These are phyloP conservation scores for Cercis canadensis DNA, from an alignment of 306 rosid species.

Conservation along the genomic window DNA sequence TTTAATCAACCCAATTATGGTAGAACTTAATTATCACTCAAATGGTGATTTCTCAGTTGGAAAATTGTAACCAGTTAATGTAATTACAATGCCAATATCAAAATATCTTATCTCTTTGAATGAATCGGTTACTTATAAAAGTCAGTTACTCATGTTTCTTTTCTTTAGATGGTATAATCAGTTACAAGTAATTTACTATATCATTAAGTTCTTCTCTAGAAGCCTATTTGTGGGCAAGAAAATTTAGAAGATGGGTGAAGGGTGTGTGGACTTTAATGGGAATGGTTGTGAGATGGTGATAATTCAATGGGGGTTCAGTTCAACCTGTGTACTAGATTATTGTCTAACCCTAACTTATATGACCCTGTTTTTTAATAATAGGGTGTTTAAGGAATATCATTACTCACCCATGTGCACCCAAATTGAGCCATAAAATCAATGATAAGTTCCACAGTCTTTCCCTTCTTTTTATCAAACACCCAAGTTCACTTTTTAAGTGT, in stretches of 20 bases:
- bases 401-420: conserved; percentile 69
- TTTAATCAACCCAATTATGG: conserved; percentile 25
- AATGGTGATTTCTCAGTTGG: conserved; percentile 29
- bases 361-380: conserved; percentile 35
- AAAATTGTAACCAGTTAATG: conserved; percentile 29
- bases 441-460: conserved; percentile 61
- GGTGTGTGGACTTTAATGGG: neutral
- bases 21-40: conserved; percentile 4
- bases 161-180: neutral
- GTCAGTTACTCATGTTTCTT: neutral
- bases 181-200: conserved; percentile 17
- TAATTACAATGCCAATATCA: conserved; percentile 2
- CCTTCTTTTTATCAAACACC: conserved; percentile 45
- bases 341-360: conserved; percentile 29
- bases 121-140: conserved; percentile 5
- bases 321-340: conserved; percentile 37
- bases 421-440: conserved; percentile 54
- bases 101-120: neutral
- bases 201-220: neutral
- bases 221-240: neutral
- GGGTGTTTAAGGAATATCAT: conserved; percentile 51
- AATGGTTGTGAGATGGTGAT: conserved; percentile 16
- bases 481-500: conserved; percentile 43
- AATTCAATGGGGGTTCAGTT: conserved; percentile 30
- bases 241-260: conserved; percentile 12